Conservation (phyloP, 2,329 filamentous ascomycete species). For the Cercospora zeae-maydis region DNA sequence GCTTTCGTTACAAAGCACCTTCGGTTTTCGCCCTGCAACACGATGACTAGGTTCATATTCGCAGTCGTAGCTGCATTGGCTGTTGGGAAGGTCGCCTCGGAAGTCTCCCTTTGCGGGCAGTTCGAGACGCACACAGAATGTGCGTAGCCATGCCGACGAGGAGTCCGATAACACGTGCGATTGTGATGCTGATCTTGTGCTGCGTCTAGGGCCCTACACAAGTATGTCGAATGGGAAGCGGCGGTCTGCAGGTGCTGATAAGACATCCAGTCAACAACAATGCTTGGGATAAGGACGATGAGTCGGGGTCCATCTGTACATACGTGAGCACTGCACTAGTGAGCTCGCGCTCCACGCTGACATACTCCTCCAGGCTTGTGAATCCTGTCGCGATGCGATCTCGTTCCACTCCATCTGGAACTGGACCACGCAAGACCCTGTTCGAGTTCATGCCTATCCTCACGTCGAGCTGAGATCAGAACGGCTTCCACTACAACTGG, state of each 20-base stretch:
- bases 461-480: constrained; percentile 19
- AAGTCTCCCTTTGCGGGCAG: constrained; percentile 16
- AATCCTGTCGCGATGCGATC: constrained; percentile 2
- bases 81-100: constrained; percentile 1
- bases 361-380: not conserved
- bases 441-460: constrained; percentile 18
- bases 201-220: constrained; percentile 11
- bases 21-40: constrained; percentile 15
- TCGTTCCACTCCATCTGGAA: constrained; percentile 18
- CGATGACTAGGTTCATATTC: constrained; percentile 10
- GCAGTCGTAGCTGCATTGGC: not conserved
- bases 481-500: constrained; percentile 15
- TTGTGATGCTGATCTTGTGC: not conserved
- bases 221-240: not conserved
- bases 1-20: constrained; percentile 6
- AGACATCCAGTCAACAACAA: constrained; percentile 20
- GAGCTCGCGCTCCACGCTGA: not conserved
- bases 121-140: constrained; percentile 11
- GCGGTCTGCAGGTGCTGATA: not conserved
- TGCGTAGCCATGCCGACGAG: not conserved
- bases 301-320: constrained; percentile 18
- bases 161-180: not conserved
- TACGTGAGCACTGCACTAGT: constrained; percentile 2
- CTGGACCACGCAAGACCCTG: constrained; percentile 15
- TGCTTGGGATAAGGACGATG: constrained; percentile 19